A percentile compares a stretch with the other conserved stretches of the same genome.
Conservation (phyloP, 371 early-diverging fungal genomes). For the Nematocida sp. region DNA sequence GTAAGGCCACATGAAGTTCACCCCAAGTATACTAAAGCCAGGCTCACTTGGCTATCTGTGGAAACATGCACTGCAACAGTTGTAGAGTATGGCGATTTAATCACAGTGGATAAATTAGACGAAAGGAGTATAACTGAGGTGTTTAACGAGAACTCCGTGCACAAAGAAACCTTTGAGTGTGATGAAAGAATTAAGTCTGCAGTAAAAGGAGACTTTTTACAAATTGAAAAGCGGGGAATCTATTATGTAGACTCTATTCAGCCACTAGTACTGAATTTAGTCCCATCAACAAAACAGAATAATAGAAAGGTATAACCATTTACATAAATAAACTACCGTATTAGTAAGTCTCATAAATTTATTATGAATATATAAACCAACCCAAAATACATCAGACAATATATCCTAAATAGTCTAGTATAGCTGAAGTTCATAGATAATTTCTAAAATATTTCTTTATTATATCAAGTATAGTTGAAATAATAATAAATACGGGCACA, state of each 20-base stretch:
- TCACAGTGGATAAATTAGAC: slow-evolving; percentile 70
- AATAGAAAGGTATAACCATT: slow-evolving; percentile 25
- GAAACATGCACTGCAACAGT: slow-evolving; percentile 69
- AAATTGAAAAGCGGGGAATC: slow-evolving; percentile 95
- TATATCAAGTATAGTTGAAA: too few relatives aligned
- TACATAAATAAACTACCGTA: neutral
- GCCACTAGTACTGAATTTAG: slow-evolving; percentile 61
- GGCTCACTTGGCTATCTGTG: slow-evolving; percentile 87
- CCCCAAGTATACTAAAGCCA: slow-evolving; percentile 95
- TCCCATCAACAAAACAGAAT: slow-evolving; percentile 71
- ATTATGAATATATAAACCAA: too few relatives aligned
- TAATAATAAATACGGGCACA: too few relatives aligned
- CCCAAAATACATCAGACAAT: too few relatives aligned
- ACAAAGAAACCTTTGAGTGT: slow-evolving; percentile 72
- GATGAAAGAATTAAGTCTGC: slow-evolving; percentile 43
- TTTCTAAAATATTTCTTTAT: too few relatives aligned
- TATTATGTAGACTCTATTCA: slow-evolving; percentile 69
- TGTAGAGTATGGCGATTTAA: slow-evolving; percentile 76
- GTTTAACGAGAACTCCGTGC: slow-evolving; percentile 83
- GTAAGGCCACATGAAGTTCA: slow-evolving; percentile 82
- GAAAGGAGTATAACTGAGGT: slow-evolving; percentile 73
- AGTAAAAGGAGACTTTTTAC: slow-evolving; percentile 77
- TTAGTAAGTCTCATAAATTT: neutral
- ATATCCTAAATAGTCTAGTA: too few relatives aligned
- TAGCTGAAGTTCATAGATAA: too few relatives aligned